Evolutionary conservation across 495 filamentous ascomycete genomes (phyloP).

Genomic region (Trichoderma gamsii): DNA sequence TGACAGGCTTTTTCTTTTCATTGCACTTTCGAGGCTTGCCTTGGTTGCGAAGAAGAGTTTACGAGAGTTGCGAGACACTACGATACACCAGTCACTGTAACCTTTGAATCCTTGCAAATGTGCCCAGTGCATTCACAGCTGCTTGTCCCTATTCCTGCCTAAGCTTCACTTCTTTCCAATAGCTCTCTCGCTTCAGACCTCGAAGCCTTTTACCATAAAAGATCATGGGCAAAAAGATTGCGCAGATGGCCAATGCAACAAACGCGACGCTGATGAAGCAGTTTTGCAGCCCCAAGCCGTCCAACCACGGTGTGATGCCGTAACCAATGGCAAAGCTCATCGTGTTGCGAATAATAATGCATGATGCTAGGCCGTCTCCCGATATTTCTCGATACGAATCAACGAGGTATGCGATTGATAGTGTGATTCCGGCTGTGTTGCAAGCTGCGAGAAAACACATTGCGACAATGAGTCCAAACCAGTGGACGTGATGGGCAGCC

Average conservation of each 20-base stretch:
- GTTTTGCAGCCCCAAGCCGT: constrained; percentile 54
- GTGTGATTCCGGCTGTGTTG: constrained; percentile 52
- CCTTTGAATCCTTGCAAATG: too few relatives aligned
- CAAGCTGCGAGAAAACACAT: constrained; percentile 54
- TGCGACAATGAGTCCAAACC: constrained; percentile 58
- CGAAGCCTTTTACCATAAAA: constrained; percentile 45
- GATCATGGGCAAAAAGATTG: constrained; percentile 51
- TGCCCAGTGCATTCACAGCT: too few relatives aligned
- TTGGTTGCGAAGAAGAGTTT: constrained; percentile 39
- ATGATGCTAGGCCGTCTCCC: constrained; percentile 31
- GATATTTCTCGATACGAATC: constrained; percentile 59
- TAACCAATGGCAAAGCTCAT: constrained; percentile 47
- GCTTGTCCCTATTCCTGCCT: background rate
- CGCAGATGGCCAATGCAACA: constrained; percentile 48
- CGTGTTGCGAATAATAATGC: constrained; percentile 61
- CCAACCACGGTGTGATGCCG: constrained; percentile 59
- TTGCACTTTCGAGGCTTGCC: constrained; percentile 36
- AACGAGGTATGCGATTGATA: constrained; percentile 57
- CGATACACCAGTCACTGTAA: too few relatives aligned
- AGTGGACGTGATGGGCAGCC: constrained; percentile 53
- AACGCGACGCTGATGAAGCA: constrained; percentile 59
- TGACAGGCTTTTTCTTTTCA: constrained; percentile 52
- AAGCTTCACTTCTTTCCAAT: constrained; percentile 35
- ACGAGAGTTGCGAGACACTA: background rate
- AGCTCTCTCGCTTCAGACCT: constrained; percentile 31